phyloP scores from a whole-genome alignment of 2,329 filamentous ascomycete species.

The Beauveria pseudobassiana region DNA sequence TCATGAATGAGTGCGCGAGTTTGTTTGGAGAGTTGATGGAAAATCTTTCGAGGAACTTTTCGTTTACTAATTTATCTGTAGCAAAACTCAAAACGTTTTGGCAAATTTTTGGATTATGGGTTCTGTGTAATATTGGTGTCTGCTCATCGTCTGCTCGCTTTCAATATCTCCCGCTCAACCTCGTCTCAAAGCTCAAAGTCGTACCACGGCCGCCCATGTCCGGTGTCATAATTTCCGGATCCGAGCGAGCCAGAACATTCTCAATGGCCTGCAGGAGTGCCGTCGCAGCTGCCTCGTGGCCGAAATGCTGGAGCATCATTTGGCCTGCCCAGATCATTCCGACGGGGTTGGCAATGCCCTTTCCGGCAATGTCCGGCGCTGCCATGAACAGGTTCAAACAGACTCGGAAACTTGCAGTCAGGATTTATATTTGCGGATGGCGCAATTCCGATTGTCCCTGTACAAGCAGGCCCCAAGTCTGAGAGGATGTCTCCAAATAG shows the following conservation, averaged over 20 bases:
- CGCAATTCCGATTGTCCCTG: conserved; percentile 65
- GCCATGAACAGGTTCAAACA: conserved; percentile 74
- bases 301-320: conserved; percentile 26
- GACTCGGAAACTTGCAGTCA: conserved; percentile 38
- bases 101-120: background rate
- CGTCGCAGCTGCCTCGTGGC: conserved; percentile 31
- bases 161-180: conserved; percentile 17
- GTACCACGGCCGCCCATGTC: conserved; percentile 24
- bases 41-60: too few relatives aligned
- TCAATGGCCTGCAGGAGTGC: conserved; percentile 55
- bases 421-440: conserved; percentile 64
- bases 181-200: conserved; percentile 18
- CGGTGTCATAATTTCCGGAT: conserved; percentile 22
- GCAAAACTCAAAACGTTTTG: too few relatives aligned
- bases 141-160: background rate
- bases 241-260: conserved; percentile 46
- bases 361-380: conserved; percentile 63
- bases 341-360: conserved; percentile 65
- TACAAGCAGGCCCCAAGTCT: conserved; percentile 62
- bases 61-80: too few relatives aligned
- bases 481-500: conserved; percentile 61
- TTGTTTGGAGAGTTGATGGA: too few relatives aligned
- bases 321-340: conserved; percentile 65
- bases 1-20: too few relatives aligned
- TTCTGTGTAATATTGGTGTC: background rate